phyloP scores from a whole-genome alignment of 768 basidiomycete species.

The Panellus pusillus region DNA sequence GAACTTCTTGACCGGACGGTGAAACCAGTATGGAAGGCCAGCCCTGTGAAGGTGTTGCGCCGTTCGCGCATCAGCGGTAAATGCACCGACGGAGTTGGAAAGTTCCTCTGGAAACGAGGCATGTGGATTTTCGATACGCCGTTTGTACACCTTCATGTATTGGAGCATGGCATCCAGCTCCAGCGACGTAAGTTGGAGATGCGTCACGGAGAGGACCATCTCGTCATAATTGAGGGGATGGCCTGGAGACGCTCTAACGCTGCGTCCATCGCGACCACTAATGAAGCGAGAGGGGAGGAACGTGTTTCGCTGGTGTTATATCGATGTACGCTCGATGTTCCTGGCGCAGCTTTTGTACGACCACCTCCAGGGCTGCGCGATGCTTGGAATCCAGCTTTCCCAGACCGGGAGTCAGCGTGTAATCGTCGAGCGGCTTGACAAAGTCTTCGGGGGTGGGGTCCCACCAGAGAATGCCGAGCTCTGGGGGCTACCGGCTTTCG shows the following conservation, averaged over 20 bases:
- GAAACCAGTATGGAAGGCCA: conserved; percentile 25
- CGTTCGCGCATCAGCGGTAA: conserved; percentile 10
- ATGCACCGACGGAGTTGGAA: conserved; percentile 9
- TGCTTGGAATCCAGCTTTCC: background rate
- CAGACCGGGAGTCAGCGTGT: background rate
- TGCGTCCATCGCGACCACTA: background rate
- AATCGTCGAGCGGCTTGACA: background rate
- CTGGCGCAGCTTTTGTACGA: no score
- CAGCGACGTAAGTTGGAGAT: conserved; percentile 16
- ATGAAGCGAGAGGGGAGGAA: no score
- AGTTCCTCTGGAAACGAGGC: background rate
- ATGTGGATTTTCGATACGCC: background rate
- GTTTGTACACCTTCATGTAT: conserved; percentile 15
- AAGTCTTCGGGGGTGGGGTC: background rate
- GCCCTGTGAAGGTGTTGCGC: conserved; percentile 14
- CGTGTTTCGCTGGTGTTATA: no score
- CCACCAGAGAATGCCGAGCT: conserved; percentile 1
- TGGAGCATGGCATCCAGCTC: conserved; percentile 14
- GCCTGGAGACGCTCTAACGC: background rate
- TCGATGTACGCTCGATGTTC: no score
- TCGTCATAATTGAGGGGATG: background rate
- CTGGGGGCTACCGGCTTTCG: background rate
- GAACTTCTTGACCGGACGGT: conserved; percentile 3
- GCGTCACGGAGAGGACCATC: conserved; percentile 1
- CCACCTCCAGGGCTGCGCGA: background rate